Percentiles rank a stretch among this genome's conserved stretches.
These are phyloP conservation scores for Plasmodium chabaudi DNA, from an alignment of 169 alveolate genomes.

Conservation along the genomic window DNA sequence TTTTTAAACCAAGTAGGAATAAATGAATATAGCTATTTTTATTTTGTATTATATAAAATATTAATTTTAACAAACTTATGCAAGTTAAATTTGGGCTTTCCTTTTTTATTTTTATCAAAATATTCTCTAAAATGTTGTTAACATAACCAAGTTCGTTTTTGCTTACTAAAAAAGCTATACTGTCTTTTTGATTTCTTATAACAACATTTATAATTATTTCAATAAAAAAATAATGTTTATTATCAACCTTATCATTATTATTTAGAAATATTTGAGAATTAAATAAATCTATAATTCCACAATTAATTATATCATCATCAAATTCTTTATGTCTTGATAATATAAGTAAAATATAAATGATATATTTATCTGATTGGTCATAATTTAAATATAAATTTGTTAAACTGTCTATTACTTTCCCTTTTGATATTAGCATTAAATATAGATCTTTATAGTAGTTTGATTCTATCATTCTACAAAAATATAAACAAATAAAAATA, in stretches of 20 bases:
- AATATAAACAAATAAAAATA: neutral
- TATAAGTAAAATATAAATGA: conserved; percentile 34
- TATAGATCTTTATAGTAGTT: conserved; percentile 10
- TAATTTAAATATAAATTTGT: conserved; percentile 10
- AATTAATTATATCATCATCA: conserved; percentile 23
- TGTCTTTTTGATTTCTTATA: neutral
- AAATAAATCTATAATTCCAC: conserved; percentile 35
- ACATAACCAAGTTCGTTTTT: conserved; percentile 4
- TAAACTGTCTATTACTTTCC: conserved; percentile 17
- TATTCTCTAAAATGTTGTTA: conserved; percentile 18
- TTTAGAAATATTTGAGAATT: neutral
- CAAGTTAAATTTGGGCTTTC: conserved; percentile 26
- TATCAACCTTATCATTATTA: neutral
- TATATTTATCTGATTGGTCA: conserved; percentile 12
- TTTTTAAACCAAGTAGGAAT: neutral
- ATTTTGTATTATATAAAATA: conserved; percentile 34
- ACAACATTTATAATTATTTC: conserved; percentile 31
- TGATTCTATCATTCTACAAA: conserved; percentile 7
- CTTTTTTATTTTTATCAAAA: conserved; percentile 14
- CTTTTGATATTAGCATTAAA: conserved; percentile 11
- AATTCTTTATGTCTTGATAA: conserved; percentile 38
- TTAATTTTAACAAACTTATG: conserved; percentile 25
- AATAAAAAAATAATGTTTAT: conserved; percentile 13
- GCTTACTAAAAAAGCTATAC: conserved; percentile 4
- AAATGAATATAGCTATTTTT: neutral